Conservation (phyloP, 345 rosid genomes). For the Gossypium rotundifolium region DNA sequence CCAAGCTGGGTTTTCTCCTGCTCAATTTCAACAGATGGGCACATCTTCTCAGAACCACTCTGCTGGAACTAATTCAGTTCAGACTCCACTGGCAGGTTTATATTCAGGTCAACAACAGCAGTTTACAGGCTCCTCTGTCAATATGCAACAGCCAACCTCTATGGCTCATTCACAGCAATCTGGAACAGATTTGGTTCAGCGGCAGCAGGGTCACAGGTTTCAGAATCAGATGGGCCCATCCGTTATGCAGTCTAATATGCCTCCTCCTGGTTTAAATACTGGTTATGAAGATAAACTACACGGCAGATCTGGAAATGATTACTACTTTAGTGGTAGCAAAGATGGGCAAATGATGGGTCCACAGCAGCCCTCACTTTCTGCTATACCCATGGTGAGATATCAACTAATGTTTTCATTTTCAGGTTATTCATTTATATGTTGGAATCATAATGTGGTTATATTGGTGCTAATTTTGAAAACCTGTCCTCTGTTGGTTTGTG, state of each 20-base stretch:
- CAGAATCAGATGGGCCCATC: conserved; percentile 49
- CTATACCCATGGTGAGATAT: conserved; percentile 48
- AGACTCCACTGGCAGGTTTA: conserved; percentile 37
- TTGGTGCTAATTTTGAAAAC: background rate
- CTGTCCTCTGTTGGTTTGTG: background rate
- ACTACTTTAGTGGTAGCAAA: conserved; percentile 35
- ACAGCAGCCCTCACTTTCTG: conserved; percentile 53
- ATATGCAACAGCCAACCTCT: conserved; percentile 41
- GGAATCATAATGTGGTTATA: background rate
- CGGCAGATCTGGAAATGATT: conserved; percentile 55
- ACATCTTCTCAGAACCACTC: conserved; percentile 43
- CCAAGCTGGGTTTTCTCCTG: conserved; percentile 54
- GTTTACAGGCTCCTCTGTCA: conserved; percentile 43
- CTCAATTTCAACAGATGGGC: conserved; percentile 48
- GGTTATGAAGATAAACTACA: conserved; percentile 50
- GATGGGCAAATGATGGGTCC: conserved; percentile 53
- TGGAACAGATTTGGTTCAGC: conserved; percentile 48
- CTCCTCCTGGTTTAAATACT: conserved; percentile 41
- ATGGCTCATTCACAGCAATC: conserved; percentile 44
- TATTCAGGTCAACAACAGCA: conserved; percentile 51
- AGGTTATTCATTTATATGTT: background rate
- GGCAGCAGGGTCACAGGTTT: conserved; percentile 51
- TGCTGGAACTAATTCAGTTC: conserved; percentile 40
- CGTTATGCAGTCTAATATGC: conserved; percentile 41
- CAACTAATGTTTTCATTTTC: conserved; percentile 26